phyloP scores from a whole-genome alignment of 2,329 filamentous ascomycete species.

The Fusarium zealandicum region DNA sequence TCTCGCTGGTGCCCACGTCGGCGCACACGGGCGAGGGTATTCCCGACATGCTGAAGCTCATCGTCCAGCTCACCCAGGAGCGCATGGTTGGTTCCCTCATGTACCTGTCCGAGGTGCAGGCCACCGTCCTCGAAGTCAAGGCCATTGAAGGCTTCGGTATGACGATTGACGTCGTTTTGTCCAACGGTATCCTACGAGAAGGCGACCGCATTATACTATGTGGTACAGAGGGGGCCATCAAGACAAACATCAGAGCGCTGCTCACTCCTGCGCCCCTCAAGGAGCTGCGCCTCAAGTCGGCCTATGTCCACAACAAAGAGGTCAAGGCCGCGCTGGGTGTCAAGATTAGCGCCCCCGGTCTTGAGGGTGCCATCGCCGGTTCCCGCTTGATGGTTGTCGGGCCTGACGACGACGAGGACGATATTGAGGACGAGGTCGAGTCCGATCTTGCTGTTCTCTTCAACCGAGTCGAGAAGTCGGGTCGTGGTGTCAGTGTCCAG shows the following conservation, averaged over 20 bases:
- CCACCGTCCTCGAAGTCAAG: conserved; percentile 98
- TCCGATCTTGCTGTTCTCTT: conserved; percentile 90
- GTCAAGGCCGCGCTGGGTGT: conserved; percentile 98
- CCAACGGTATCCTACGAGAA: conserved; percentile 93
- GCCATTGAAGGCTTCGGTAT: conserved; percentile 98
- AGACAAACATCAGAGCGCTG: conserved; percentile 92
- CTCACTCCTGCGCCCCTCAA: conserved; percentile 92
- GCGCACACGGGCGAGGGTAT: conserved; percentile 99
- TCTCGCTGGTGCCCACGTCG: conserved; percentile 96
- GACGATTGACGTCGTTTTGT: conserved; percentile 96
- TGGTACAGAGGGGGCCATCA: conserved; percentile 94
- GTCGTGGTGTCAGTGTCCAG: conserved; percentile 94
- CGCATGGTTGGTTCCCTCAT: conserved; percentile 97
- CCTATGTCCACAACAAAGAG: conserved; percentile 98
- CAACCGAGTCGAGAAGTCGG: conserved; percentile 88
- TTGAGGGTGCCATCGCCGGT: conserved; percentile 95
- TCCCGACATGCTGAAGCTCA: conserved; percentile 96
- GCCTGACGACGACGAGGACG: conserved; percentile 94
- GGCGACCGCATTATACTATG: conserved; percentile 95
- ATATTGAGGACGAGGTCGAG: conserved; percentile 96
- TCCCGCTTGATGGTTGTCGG: conserved; percentile 94
- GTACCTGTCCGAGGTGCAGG: conserved; percentile 98
- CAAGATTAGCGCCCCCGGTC: conserved; percentile 95
- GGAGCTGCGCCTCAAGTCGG: conserved; percentile 92
- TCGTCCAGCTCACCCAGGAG: conserved; percentile 91